Conservation (phyloP, 805 yeast genomes). For the Saccharomycopsis amapae region DNA sequence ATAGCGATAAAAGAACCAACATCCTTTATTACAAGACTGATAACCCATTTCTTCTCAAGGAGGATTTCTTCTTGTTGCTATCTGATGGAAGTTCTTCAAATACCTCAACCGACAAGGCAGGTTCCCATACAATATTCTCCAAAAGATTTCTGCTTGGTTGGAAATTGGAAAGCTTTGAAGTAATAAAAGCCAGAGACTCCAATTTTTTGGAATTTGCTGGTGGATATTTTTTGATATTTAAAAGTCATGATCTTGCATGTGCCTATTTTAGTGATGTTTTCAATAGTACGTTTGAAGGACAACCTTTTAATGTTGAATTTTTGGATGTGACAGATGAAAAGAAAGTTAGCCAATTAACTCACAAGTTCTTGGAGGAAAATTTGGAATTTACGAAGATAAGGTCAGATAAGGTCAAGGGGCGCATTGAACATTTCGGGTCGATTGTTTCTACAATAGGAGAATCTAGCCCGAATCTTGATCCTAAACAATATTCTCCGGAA, state of each 20-base stretch:
- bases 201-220: conserved; percentile 7
- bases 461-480: background rate
- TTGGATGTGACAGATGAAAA: background rate
- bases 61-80: conserved; percentile 12
- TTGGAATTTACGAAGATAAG: background rate
- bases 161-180: conserved; percentile 6
- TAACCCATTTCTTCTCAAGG: conserved; percentile 12
- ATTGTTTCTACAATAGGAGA: background rate
- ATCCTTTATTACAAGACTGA: conserved; percentile 9
- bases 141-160: conserved; percentile 2
- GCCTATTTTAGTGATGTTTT: background rate
- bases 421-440: no score
- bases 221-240: conserved; percentile 16
- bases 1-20: conserved; percentile 4
- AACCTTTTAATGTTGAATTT: background rate
- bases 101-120: background rate
- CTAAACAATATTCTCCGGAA: background rate
- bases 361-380: background rate
- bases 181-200: conserved; percentile 12
- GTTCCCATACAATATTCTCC: no score
- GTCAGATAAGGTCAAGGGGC: background rate
- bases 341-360: background rate
- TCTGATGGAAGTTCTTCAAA: background rate
- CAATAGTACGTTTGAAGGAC: background rate
- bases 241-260: background rate